Evolutionary conservation across 306 rosid genomes (phyloP), one percentile per base, ranked within the genome.

Genomic region (Lagenaria siceraria): DNA sequence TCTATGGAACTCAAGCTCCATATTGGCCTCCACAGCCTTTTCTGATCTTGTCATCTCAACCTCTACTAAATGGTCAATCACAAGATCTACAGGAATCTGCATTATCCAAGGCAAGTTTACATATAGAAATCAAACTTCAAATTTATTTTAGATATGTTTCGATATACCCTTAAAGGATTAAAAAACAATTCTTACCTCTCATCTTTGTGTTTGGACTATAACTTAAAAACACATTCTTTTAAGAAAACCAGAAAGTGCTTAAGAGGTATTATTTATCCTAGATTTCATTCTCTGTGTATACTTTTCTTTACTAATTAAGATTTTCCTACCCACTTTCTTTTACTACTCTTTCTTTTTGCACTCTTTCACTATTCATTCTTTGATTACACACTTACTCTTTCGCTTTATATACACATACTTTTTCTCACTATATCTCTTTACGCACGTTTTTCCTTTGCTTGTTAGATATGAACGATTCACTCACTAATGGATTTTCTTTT

Each of bases 21-120:
- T 90, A 70, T 94, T 94, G 76, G 83, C 86, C 84, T 85, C 94
- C 80, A 94, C 93, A 1, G 96, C 93, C 38, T 91, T 91, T 81
- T 87, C 97, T 66, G 97, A 88, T 81, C 97, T 92, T 14, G 97
- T 95, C 77, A 92, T 89, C 81, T 91, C 97, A 35, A 91, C 98
- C 81, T 94, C 96, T 83, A 92, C 97, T 19, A 93, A 94, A 87
- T 92, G 98, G 82, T 94, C 97, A 84, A 94, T 89, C 84, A 92
- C 98, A 79, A 94, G 97, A 82, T 94, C 97, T 10, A 88, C 97
- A 0, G 96, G 96, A 68, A 94, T 95, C 98, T 94, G 86, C 83
- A 83, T 53, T 60, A 60, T 12, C 31, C 63, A 58, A 4, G 19
- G 38, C 40, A 4, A 61, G 68, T 61, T 5, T 59, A 59, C 64